Evolutionary conservation across 2,329 filamentous ascomycete genomes (phyloP).

Genomic region (Talaromyces albobiverticillius): DNA sequence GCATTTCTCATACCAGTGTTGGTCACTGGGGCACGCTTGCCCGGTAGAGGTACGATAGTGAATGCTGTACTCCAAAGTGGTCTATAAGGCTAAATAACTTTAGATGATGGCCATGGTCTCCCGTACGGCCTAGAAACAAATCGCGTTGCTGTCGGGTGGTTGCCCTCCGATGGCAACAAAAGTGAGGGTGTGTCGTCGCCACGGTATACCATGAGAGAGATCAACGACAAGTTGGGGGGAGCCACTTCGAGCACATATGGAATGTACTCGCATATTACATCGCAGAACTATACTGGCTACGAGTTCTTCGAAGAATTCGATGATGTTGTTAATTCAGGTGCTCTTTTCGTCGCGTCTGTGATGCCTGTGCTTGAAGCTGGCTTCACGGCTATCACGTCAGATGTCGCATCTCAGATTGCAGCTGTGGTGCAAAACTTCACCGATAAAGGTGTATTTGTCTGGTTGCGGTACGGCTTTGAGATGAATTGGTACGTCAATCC

Average conservation of each 20-base stretch:
- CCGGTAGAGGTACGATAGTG: no score
- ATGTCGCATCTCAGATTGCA: slow-evolving; percentile 1
- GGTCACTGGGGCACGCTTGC: no score
- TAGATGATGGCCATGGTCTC: not conserved
- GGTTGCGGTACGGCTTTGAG: not conserved
- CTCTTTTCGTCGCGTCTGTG: not conserved
- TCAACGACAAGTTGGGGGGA: not conserved
- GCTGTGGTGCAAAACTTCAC: not conserved
- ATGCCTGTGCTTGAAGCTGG: slow-evolving; percentile 1
- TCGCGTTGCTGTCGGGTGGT: not conserved
- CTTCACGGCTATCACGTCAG: not conserved
- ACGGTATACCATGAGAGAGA: not conserved
- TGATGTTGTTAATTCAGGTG: not conserved
- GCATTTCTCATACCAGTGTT: no score
- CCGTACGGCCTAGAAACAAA: not conserved
- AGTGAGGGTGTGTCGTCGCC: not conserved
- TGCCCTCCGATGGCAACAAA: not conserved
- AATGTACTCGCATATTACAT: not conserved
- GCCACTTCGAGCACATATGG: not conserved
- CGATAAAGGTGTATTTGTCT: not conserved
- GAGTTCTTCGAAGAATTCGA: not conserved
- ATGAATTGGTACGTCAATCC: not conserved
- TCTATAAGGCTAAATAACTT: not conserved
- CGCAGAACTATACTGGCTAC: not conserved
- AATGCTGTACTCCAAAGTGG: no score